Evolutionary conservation across 305 asterid genomes (phyloP), one percentile per base, ranked within the genome.

Genomic region (Fraxinus nigra): DNA sequence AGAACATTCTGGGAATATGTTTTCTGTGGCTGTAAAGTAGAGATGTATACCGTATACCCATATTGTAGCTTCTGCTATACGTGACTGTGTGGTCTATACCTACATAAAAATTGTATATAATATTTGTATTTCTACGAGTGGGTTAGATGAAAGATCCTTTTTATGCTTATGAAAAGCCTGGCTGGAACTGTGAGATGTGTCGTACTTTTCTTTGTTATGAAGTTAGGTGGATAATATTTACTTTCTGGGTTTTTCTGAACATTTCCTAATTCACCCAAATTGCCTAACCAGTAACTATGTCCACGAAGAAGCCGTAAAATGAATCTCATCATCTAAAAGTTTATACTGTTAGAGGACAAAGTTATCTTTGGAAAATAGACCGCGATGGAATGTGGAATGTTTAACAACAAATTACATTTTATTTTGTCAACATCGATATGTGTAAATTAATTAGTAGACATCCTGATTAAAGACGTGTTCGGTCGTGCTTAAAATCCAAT

Each of bases 1-100:
- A 81, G 90, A 83, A 90, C 93, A 92, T 92, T 89, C 91, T 80
- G 67, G 78, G 93, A 85, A 90, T 92, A 90, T 90, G 90, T 85
- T 89, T 86, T 75, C 77, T 79, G 82, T 85, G 90, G 90, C 85
- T 81, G 78, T 70, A 81, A 32, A 76, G 37, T 77, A 72, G 74
- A 37, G 79, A 72, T 80, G 33, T 74, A 20, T 82, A 79, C 72
- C 33, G 7, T 54, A 34, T 63, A 22, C 72, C 72, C 72, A 63
- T 48, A 40, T 54, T 43, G 78, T 24, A 75, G 54, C 37, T 69
- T 59, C 73, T 72, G 80, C 75, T 79, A 75, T 65, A 38, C 20
- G 30, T 26, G 10, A 22, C 70, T 43, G 59, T 46, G 54, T 20
- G 67, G 67, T 56, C 10, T 56, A 6, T 56, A n/a, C 69, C 7